Conservation (phyloP, 148 eudicot species). For the Amaranthus cruentus region DNA sequence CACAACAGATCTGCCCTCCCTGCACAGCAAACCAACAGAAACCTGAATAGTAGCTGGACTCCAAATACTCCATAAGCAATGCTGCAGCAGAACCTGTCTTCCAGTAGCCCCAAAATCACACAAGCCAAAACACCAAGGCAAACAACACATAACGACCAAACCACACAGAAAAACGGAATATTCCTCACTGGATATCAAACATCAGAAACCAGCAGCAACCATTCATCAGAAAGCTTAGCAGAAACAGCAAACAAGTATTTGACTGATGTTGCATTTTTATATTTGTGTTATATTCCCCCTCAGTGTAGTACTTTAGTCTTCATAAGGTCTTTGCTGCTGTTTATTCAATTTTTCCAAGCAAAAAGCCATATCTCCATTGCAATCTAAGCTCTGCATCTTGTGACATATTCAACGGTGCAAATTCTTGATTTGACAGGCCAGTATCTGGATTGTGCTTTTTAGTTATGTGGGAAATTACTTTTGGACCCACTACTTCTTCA, state of each 20-base stretch:
- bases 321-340: background rate
- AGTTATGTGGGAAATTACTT: conserved; percentile 99
- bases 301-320: background rate
- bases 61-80: too few species aligned
- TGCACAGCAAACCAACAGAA: too few species aligned
- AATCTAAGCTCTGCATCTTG: background rate
- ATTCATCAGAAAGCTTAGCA: too few species aligned
- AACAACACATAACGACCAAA: too few species aligned
- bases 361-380: background rate
- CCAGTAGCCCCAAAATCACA: too few species aligned
- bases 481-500: conserved; percentile 99
- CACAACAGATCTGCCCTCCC: too few species aligned
- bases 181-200: too few species aligned
- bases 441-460: conserved; percentile 82
- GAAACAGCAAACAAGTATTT: background rate
- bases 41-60: too few species aligned
- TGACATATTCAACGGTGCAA: conserved; percentile 5
- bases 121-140: too few species aligned
- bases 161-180: too few species aligned
- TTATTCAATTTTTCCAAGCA: background rate
- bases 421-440: conserved; percentile 58
- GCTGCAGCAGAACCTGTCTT: too few species aligned
- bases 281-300: background rate
- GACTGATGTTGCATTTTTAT: background rate
- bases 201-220: too few species aligned